These are phyloP conservation scores for Hygrophorus russula DNA, from an alignment of 768 basidiomycete species.

Conservation along the genomic window DNA sequence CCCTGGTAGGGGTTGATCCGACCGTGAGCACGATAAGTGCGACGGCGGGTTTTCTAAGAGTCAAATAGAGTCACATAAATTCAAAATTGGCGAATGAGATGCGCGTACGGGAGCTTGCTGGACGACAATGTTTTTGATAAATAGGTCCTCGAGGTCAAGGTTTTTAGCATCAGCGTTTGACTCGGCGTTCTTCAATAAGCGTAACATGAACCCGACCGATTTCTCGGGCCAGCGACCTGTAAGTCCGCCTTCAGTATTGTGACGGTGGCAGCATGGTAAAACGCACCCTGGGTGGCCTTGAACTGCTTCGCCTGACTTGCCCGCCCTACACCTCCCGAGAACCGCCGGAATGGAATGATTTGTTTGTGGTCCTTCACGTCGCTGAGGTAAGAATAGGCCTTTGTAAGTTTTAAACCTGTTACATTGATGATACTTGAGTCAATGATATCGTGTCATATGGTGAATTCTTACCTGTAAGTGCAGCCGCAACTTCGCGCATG, in stretches of 20 bases:
- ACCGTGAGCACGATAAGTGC: slow-evolving; percentile 97
- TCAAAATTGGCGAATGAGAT: neutral
- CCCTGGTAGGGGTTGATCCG: slow-evolving; percentile 99
- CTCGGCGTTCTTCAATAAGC: slow-evolving; percentile 97
- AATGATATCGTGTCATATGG: no score
- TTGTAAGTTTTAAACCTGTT: slow-evolving; percentile 84
- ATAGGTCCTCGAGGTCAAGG: slow-evolving; percentile 83
- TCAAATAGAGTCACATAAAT: slow-evolving; percentile 4
- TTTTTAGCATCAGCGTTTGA: slow-evolving; percentile 98
- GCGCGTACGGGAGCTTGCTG: slow-evolving; percentile 91
- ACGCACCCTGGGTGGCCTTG: slow-evolving; percentile 89
- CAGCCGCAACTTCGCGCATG: slow-evolving; percentile 86
- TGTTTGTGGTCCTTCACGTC: slow-evolving; percentile 97
- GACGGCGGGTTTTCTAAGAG: slow-evolving; percentile 87
- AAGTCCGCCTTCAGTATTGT: slow-evolving; percentile 2
- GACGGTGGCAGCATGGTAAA: neutral
- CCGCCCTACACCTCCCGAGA: slow-evolving; percentile 90
- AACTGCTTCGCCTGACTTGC: slow-evolving; percentile 94
- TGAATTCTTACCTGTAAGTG: no score
- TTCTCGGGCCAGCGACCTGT: slow-evolving; percentile 99
- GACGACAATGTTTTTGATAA: slow-evolving; percentile 95
- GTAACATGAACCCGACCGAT: slow-evolving; percentile 89
- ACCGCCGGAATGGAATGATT: slow-evolving; percentile 92
- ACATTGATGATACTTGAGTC: neutral
- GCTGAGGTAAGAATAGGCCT: slow-evolving; percentile 90